phyloP scores from a whole-genome alignment of 1,139 yeast species.

The Ogataea hybrid region DNA sequence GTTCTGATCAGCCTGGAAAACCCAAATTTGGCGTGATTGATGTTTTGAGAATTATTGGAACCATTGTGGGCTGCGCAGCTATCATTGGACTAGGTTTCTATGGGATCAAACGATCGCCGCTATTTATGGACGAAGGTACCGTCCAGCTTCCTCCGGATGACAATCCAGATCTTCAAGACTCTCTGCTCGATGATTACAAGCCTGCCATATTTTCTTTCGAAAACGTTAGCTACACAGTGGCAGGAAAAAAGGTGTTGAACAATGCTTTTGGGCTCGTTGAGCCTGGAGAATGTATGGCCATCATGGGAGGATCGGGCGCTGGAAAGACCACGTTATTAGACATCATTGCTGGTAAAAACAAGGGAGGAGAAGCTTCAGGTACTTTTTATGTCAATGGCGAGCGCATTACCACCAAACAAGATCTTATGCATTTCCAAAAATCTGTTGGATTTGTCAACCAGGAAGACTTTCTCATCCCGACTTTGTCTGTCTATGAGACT shows the following conservation, averaged over 20 bases:
- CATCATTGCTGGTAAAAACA: constrained; percentile 83
- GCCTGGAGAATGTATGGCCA: constrained; percentile 89
- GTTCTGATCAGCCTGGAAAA: constrained; percentile 69
- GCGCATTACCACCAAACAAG: constrained; percentile 33
- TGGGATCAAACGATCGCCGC: constrained; percentile 61
- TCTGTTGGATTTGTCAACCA: constrained; percentile 97
- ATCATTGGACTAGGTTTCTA: constrained; percentile 45
- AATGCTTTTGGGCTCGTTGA: constrained; percentile 71
- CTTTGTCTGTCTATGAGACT: constrained; percentile 93
- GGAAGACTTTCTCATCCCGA: constrained; percentile 87
- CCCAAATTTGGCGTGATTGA: constrained; percentile 42
- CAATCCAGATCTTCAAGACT: constrained; percentile 38
- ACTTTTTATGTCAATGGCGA: constrained; percentile 73
- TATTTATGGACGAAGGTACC: constrained; percentile 39
- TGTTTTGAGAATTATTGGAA: constrained; percentile 46
- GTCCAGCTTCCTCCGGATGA: constrained; percentile 28
- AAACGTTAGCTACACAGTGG: constrained; percentile 61
- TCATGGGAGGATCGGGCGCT: constrained; percentile 99
- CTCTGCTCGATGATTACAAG: constrained; percentile 53
- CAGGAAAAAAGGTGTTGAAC: constrained; percentile 54
- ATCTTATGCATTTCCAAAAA: constrained; percentile 47
- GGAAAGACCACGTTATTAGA: constrained; percentile 94
- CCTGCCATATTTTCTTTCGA: constrained; percentile 80
- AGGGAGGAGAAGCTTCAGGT: constrained; percentile 69
- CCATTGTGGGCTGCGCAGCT: constrained; percentile 40